Evolutionary conservation across 495 filamentous ascomycete species (phyloP).

Genomic region (Tuber indicum): DNA sequence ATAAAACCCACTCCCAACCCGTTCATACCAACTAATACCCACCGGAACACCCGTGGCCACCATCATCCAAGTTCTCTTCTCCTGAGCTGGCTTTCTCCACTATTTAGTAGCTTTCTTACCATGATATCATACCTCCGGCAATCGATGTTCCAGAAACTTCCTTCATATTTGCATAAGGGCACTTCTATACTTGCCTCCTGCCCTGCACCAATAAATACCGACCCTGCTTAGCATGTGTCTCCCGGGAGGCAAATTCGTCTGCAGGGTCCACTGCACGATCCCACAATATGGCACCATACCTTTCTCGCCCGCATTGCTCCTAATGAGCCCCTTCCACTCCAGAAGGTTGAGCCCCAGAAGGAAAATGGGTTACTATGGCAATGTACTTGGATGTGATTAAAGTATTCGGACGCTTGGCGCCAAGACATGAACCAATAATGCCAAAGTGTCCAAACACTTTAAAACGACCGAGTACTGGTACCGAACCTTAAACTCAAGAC

Average conservation of each 20-base stretch:
- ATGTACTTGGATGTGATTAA: too few species aligned
- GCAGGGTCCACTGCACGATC: not conserved
- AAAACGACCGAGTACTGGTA: too few species aligned
- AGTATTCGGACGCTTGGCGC: too few species aligned
- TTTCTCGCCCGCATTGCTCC: not conserved
- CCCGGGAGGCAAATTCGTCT: not conserved
- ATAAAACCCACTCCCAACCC: not conserved
- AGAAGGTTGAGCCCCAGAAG: not conserved
- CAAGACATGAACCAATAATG: too few species aligned
- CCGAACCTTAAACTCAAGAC: too few species aligned
- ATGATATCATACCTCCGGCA: not conserved
- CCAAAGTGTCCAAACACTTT: too few species aligned
- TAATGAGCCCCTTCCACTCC: too few species aligned
- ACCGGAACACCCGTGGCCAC: not conserved
- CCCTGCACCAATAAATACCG: not conserved
- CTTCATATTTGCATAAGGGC: not conserved
- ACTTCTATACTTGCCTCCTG: not conserved
- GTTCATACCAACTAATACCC: not conserved
- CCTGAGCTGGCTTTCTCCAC: not conserved
- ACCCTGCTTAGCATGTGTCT: not conserved
- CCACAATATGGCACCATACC: not conserved
- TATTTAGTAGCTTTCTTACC: not conserved
- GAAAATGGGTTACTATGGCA: too few species aligned
- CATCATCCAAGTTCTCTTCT: not conserved
- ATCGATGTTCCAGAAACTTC: not conserved